Percentiles rank a stretch among this genome's conserved stretches.
Evolutionary conservation across 2,329 filamentous ascomycete genomes (phyloP).

Genomic region (Microcera coccophila): DNA sequence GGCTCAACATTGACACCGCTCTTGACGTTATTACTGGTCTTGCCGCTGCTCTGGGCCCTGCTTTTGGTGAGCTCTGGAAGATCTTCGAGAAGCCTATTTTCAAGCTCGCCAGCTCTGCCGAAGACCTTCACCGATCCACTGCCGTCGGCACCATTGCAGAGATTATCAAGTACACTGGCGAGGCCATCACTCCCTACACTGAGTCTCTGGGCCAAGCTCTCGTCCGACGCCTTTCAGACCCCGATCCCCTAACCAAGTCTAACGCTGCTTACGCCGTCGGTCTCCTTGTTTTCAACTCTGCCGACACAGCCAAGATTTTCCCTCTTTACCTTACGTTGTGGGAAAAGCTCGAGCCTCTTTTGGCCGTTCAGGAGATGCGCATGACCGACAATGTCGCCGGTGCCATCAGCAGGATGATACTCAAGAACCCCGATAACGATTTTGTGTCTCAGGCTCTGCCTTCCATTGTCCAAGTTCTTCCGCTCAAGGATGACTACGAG

Average conservation of each 20-base stretch:
- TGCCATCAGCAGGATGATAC: conserved; percentile 88
- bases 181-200: conserved; percentile 78
- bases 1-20: conserved; percentile 92
- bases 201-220: conserved; percentile 71
- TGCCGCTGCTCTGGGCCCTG: conserved; percentile 72
- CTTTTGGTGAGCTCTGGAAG: conserved; percentile 89
- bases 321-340: conserved; percentile 76
- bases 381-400: conserved; percentile 91
- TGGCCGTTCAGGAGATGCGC: conserved; percentile 72
- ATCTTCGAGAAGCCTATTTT: conserved; percentile 90
- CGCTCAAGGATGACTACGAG: conserved; percentile 88
- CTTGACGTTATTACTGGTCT: conserved; percentile 86
- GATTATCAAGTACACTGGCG: conserved; percentile 79
- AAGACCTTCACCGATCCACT: conserved; percentile 82
- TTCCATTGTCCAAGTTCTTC: conserved; percentile 71
- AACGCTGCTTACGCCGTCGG: conserved; percentile 92
- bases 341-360: conserved; percentile 77
- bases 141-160: conserved; percentile 91
- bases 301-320: conserved; percentile 64
- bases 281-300: conserved; percentile 76
- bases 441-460: conserved; percentile 80
- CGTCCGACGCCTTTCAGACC: conserved; percentile 80
- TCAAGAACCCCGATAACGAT: conserved; percentile 77
- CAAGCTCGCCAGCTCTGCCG: conserved; percentile 81
- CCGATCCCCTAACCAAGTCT: conserved; percentile 87